phyloP scores from a whole-genome alignment of 495 filamentous ascomycete species.

The Penicilliopsis zonata region DNA sequence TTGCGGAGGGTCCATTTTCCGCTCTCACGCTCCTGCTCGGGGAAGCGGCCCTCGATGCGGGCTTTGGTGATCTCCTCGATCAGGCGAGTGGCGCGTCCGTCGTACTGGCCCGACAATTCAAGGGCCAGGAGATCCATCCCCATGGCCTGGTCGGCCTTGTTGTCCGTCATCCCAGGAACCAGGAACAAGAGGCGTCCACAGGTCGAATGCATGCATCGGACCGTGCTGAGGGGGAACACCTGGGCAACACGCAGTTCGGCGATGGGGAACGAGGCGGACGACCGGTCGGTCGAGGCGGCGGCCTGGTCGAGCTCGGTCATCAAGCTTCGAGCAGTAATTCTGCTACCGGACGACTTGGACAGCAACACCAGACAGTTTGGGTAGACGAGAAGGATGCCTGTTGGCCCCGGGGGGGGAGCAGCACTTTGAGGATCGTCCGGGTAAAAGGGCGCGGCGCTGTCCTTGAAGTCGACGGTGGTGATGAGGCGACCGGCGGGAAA shows the following conservation, averaged over 20 bases:
- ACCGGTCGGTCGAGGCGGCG: constrained; percentile 31
- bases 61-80: constrained; percentile 82
- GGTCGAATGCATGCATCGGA: constrained; percentile 64
- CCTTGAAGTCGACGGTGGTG: constrained; percentile 69
- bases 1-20: constrained; percentile 68
- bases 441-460: constrained; percentile 64
- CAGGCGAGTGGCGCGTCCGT: constrained; percentile 63
- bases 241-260: constrained; percentile 62
- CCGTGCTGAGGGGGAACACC: constrained; percentile 54
- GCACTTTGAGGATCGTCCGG: too few species aligned
- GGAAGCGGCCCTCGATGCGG: constrained; percentile 70
- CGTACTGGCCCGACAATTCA: constrained; percentile 51
- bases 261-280: constrained; percentile 14
- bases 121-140: constrained; percentile 50
- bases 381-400: constrained; percentile 73
- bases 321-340: constrained; percentile 62
- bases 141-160: constrained; percentile 28
- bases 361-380: constrained; percentile 70
- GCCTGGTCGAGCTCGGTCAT: constrained; percentile 64
- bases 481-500: constrained; percentile 71
- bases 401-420: too few species aligned
- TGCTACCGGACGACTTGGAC: constrained; percentile 47
- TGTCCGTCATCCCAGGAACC: constrained; percentile 45
- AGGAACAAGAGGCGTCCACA: constrained; percentile 66
- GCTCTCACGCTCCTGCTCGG: constrained; percentile 66